These are phyloP conservation scores for Ogataea nakhonphanomensis DNA, from an alignment of 805 yeast genomes.

Conservation along the genomic window DNA sequence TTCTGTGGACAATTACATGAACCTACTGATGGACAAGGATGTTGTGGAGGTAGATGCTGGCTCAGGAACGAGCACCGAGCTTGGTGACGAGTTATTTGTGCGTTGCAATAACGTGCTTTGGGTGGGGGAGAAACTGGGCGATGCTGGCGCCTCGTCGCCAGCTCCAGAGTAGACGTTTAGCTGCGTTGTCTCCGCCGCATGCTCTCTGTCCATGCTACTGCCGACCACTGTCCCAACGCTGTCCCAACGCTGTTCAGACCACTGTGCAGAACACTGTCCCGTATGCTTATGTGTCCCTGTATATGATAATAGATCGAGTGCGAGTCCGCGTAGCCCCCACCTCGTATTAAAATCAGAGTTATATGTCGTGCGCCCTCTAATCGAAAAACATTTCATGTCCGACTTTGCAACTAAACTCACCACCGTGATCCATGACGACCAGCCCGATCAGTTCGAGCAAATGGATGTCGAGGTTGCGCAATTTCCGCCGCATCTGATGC, in stretches of 20 bases:
- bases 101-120: constrained; percentile 90
- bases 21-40: constrained; percentile 64
- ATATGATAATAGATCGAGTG: too few relatives aligned
- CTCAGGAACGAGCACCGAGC: constrained; percentile 32
- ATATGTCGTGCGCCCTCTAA: constrained; percentile 3
- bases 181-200: too few relatives aligned
- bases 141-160: constrained; percentile 15
- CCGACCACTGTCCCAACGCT: too few relatives aligned
- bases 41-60: constrained; percentile 42
- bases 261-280: too few relatives aligned
- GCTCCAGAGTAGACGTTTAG: background rate
- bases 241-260: too few relatives aligned
- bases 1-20: constrained; percentile 91
- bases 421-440: constrained; percentile 20
- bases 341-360: background rate
- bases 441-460: constrained; percentile 5
- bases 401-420: constrained; percentile 20
- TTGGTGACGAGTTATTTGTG: constrained; percentile 63
- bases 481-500: constrained; percentile 27
- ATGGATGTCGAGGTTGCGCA: constrained; percentile 19
- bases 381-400: constrained; percentile 13
- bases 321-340: too few relatives aligned
- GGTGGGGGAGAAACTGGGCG: constrained; percentile 50
- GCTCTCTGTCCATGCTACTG: too few relatives aligned
- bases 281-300: too few relatives aligned